These are phyloP conservation scores for Beauveria asiatica DNA, from an alignment of 2,329 filamentous ascomycete species.

Conservation along the genomic window DNA sequence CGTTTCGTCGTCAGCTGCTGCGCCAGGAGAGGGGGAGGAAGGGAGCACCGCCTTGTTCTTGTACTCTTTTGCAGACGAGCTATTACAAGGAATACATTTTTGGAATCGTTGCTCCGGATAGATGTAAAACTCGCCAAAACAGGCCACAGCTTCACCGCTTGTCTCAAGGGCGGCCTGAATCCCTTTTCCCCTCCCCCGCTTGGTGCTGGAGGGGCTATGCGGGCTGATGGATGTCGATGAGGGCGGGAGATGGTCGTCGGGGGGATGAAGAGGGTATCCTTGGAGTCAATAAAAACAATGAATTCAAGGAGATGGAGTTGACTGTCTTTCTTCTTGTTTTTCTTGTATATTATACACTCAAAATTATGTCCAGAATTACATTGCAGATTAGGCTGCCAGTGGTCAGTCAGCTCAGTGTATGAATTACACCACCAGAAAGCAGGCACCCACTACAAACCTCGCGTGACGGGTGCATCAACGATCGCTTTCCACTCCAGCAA, in stretches of 20 bases:
- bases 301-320: background rate
- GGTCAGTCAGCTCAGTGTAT: background rate
- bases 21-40: background rate
- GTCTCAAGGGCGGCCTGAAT: background rate
- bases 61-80: background rate
- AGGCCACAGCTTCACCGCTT: constrained; percentile 10
- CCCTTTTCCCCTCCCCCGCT: constrained; percentile 1
- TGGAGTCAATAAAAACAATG: constrained; percentile 2
- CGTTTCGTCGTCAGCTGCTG: constrained; percentile 4
- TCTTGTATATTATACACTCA: background rate
- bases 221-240: constrained; percentile 6
- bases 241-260: constrained; percentile 8
- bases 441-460: background rate
- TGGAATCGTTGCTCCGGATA: background rate
- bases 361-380: background rate
- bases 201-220: constrained; percentile 1
- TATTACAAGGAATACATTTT: background rate
- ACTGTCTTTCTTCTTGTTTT: background rate
- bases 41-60: background rate
- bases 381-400: background rate
- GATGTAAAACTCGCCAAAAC: background rate
- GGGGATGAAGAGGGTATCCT: background rate
- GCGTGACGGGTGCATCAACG: constrained; percentile 9
- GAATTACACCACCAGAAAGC: background rate
- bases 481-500: background rate